Evolutionary conservation across 2,329 filamentous ascomycete genomes (phyloP), one percentile per base, ranked within the genome.

Genomic region (Colletotrichum neosansevieriae): DNA sequence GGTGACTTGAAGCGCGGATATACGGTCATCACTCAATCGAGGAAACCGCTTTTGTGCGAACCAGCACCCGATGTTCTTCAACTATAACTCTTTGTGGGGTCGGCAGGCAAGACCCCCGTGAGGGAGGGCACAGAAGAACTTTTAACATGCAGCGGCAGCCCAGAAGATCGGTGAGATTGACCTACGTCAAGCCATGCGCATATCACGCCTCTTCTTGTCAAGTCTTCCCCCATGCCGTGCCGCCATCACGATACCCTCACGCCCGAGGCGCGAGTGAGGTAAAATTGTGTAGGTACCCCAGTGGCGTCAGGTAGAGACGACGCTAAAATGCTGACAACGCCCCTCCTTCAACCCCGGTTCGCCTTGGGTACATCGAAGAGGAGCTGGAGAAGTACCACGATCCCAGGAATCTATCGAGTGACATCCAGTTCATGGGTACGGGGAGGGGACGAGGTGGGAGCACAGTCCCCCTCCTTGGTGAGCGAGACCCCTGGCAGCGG

Each of bases 191-290:
- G 17, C 44, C 58, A 34, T 21, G 12, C 32, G 9, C 42, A 42
- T 40, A 17, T 19, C 49, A 56, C 13, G 21, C 47, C 45, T 21
- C 38, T n/a, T 13, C 36, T 17, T 34, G 12, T 56, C 51, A 19
- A 19, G 2, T 10, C 45, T 24, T 29, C 17, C 42, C 21, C 60
- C 54, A 53, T 40, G 38, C 54, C 40, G 34, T 65, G 54, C 34
- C 17, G 24, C 36, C 58, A 32, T 9, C 53, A 54, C 38, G 24
- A 38, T 69, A 66, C 17, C 13, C 36, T 65, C 61, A 69, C 66
- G 34, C 66, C 64, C 56, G 50, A 19, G 61, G 66, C 17, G 66
- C 50, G 34, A 44, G n/a, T 3, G 17, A 7, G 45, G n/a, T 24
- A 10, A 21, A 12, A 2, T 19, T 47, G 11, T 34, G 15, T 29